These are phyloP conservation scores for Sugiyamaella neomexicana DNA, from an alignment of 1,139 yeast genomes.

Conservation along the genomic window DNA sequence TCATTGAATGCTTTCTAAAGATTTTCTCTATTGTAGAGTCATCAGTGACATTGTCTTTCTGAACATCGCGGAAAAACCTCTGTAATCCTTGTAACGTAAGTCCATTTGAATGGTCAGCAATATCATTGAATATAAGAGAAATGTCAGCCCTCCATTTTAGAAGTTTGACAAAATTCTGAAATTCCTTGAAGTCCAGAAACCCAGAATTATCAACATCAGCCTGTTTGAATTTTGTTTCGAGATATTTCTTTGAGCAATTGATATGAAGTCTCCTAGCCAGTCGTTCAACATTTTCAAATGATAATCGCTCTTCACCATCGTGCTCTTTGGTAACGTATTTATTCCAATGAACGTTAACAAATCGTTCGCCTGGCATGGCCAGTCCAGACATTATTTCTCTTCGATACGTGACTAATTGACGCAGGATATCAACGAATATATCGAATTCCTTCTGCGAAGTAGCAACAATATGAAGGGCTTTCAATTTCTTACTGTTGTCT, in stretches of 20 bases:
- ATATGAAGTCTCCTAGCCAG: constrained; percentile 70
- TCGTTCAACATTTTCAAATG: constrained; percentile 65
- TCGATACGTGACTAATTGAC: constrained; percentile 49
- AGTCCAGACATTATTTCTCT: constrained; percentile 55
- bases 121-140: constrained; percentile 42
- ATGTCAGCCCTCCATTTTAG: constrained; percentile 55
- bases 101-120: constrained; percentile 21
- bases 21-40: constrained; percentile 39
- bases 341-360: constrained; percentile 60
- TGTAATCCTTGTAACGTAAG: constrained; percentile 46
- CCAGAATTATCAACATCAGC: constrained; percentile 52
- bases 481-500: constrained; percentile 48
- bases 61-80: constrained; percentile 51
- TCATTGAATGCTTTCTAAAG: constrained; percentile 49
- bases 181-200: constrained; percentile 63
- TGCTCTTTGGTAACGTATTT: constrained; percentile 46
- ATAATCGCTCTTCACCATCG: constrained; percentile 48
- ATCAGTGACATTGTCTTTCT: constrained; percentile 48
- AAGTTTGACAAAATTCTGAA: constrained; percentile 65
- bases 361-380: constrained; percentile 53
- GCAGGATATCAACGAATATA: constrained; percentile 50
- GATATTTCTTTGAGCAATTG: constrained; percentile 50
- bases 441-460: constrained; percentile 61
- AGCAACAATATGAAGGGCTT: constrained; percentile 75
- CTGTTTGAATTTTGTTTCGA: constrained; percentile 48